Conservation (phyloP, 2,329 filamentous ascomycete genomes). For the Colletotrichum musae region DNA sequence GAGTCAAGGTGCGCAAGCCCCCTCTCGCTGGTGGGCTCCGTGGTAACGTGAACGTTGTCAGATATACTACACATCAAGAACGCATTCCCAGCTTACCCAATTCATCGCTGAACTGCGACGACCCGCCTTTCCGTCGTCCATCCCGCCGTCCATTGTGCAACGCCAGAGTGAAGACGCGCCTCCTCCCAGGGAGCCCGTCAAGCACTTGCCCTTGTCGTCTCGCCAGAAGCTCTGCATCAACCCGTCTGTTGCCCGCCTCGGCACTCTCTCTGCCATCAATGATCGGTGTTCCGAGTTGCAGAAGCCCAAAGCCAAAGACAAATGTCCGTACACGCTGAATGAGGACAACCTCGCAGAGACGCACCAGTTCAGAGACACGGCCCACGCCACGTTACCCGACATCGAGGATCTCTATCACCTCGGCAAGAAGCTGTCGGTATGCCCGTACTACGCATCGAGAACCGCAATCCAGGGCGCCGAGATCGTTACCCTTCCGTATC, state of each 20-base stretch:
- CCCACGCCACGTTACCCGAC: conserved; percentile 87
- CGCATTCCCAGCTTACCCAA: conserved; percentile 91
- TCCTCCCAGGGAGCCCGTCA: conserved; percentile 65
- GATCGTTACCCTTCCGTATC: conserved; percentile 94
- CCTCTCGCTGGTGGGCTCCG: conserved; percentile 11
- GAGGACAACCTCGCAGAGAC: conserved; percentile 80
- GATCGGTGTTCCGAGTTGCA: conserved; percentile 94
- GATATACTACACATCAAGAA: conserved; percentile 93
- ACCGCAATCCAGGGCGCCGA: conserved; percentile 86
- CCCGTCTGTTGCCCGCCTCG: conserved; percentile 79
- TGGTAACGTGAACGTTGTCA: conserved; percentile 54
- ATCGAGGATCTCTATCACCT: conserved; percentile 90
- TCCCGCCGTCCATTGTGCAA: conserved; percentile 62
- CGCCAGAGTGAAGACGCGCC: conserved; percentile 23
- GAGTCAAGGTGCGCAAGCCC: conserved; percentile 72
- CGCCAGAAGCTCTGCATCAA: conserved; percentile 94
- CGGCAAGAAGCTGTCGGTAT: conserved; percentile 84
- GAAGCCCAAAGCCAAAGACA: conserved; percentile 75
- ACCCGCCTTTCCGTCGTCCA: conserved; percentile 81
- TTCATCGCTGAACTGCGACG: conserved; percentile 87
- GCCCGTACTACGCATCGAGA: conserved; percentile 96
- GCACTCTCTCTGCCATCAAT: conserved; percentile 86
- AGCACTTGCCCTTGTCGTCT: conserved; percentile 87
- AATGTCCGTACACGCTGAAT: conserved; percentile 84
- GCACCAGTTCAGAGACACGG: conserved; percentile 87